Evolutionary conservation across 2,329 filamentous ascomycete species (phyloP).

Genomic region (Ophiocordyceps polyrhachis-furcata): DNA sequence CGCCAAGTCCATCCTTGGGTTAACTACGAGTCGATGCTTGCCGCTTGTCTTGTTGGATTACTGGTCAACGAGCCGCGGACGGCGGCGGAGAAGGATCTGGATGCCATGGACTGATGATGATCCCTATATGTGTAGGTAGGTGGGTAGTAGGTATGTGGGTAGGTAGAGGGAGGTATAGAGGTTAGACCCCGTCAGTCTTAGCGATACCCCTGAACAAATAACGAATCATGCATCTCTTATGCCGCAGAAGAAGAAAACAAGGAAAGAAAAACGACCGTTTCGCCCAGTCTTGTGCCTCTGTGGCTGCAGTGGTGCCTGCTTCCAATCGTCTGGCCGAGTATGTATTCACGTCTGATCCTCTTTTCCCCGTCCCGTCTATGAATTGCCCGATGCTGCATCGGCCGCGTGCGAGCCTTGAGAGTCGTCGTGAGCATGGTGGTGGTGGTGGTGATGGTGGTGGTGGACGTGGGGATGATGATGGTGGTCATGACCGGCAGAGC

Average conservation of each 20-base stretch:
- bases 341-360: background rate
- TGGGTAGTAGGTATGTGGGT: background rate
- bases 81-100: slow-evolving; percentile 25
- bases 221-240: background rate
- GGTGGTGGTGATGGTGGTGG: too few species aligned
- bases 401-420: background rate
- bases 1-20: slow-evolving; percentile 53
- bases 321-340: background rate
- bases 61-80: slow-evolving; percentile 35
- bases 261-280: background rate
- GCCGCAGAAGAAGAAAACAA: too few species aligned
- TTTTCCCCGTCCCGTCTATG: background rate
- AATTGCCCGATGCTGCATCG: slow-evolving; percentile 1
- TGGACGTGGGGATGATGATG: background rate
- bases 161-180: background rate
- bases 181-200: background rate
- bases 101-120: slow-evolving; percentile 36
- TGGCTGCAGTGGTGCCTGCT: background rate
- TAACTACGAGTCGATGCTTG: slow-evolving; percentile 52
- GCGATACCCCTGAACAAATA: background rate
- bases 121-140: too few species aligned
- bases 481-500: background rate
- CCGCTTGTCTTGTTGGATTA: slow-evolving; percentile 42
- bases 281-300: background rate
- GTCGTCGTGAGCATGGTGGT: background rate